Evolutionary conservation across 495 filamentous ascomycete genomes (phyloP).

Genomic region (Filosporella fistucella): DNA sequence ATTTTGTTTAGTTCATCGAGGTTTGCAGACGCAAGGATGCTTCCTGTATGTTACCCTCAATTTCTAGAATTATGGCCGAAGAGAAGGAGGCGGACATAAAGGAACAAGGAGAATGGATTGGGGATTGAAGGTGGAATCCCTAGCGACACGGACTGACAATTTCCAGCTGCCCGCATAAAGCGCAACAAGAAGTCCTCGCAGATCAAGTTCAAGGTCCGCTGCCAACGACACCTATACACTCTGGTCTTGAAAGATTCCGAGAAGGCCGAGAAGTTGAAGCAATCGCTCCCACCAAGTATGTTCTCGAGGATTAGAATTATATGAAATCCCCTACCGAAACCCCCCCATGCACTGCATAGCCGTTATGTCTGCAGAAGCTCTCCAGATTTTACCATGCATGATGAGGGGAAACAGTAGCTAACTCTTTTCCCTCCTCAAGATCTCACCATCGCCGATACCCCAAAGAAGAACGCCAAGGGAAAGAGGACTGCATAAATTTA

Average conservation of each 20-base stretch:
- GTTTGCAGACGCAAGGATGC: constrained; percentile 99
- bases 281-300: constrained; percentile 93
- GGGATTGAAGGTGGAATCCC: too few species aligned
- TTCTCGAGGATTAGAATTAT: constrained; percentile 21
- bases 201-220: constrained; percentile 99
- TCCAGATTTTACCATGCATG: neutral
- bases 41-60: constrained; percentile 45
- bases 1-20: constrained; percentile 85
- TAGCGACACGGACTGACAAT: constrained; percentile 35
- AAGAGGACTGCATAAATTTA: constrained; percentile 21
- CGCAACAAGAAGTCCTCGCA: constrained; percentile 80
- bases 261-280: constrained; percentile 99
- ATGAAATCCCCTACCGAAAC: too few species aligned
- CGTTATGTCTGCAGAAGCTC: too few species aligned
- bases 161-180: constrained; percentile 97
- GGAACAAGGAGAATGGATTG: constrained; percentile 9
- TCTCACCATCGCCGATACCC: constrained; percentile 71
- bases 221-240: constrained; percentile 90
- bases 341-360: too few species aligned
- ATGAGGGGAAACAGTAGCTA: too few species aligned
- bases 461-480: constrained; percentile 63
- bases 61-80: neutral
- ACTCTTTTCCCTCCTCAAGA: constrained; percentile 40
- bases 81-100: constrained; percentile 5
- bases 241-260: constrained; percentile 95